Conservation (phyloP, 495 filamentous ascomycete genomes). For the Penicillium verhagenii region DNA sequence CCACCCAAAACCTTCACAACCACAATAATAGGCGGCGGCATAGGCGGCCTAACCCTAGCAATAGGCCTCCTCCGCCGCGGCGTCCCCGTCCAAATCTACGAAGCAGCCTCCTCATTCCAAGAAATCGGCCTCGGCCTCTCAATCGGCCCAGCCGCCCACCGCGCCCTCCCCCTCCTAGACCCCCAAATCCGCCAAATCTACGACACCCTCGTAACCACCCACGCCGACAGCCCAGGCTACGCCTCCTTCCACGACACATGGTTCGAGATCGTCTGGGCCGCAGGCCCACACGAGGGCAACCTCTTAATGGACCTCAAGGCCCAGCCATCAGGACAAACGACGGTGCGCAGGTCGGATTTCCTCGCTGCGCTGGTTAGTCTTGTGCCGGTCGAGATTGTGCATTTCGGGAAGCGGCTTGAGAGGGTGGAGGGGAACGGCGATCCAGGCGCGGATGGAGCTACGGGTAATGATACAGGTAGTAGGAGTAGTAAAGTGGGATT, state of each 20-base stretch:
- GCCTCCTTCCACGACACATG: conserved; percentile 23
- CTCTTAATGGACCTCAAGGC: conserved; percentile 33
- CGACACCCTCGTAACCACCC: conserved; percentile 32
- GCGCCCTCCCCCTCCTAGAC: conserved; percentile 51
- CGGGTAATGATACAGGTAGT: too few species aligned
- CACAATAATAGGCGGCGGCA: conserved; percentile 61
- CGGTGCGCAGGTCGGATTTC: conserved; percentile 56
- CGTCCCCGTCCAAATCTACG: conserved; percentile 53
- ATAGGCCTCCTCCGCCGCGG: conserved; percentile 52
- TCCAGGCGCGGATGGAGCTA: too few species aligned
- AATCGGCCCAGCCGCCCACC: conserved; percentile 57
- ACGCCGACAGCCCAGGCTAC: conserved; percentile 28
- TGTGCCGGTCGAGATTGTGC: conserved; percentile 43
- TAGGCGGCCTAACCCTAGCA: conserved; percentile 57
- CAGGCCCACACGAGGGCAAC: conserved; percentile 21
- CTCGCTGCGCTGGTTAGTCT: conserved; percentile 57
- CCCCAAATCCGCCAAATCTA: conserved; percentile 36
- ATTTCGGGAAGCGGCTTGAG: conserved; percentile 35
- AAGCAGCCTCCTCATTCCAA: conserved; percentile 49
- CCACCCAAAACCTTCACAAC: conserved; percentile 34
- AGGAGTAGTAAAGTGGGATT: conserved; percentile 20
- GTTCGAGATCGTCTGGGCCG: conserved; percentile 30
- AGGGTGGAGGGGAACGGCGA: too few species aligned
- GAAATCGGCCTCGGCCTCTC: conserved; percentile 62
- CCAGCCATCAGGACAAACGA: conserved; percentile 31